Percentiles rank a stretch among this genome's conserved stretches.
Conservation (phyloP, 495 filamentous ascomycete species). For the Penicillium argentinense region DNA sequence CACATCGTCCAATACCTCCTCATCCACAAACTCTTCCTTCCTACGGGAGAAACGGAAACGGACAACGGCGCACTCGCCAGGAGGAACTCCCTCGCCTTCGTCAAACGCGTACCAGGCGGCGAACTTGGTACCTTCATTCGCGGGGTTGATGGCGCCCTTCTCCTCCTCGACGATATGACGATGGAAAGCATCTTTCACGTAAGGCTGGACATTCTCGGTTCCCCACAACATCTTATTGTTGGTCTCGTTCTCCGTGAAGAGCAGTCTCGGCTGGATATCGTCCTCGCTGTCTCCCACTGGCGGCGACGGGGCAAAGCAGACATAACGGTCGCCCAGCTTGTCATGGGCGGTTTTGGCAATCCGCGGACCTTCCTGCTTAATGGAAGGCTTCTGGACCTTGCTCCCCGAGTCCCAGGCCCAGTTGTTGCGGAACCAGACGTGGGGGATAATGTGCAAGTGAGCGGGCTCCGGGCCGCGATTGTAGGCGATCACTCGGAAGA, state of each 20-base stretch:
- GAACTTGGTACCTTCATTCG: constrained; percentile 78
- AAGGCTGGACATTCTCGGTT: constrained; percentile 73
- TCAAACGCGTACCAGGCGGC: constrained; percentile 92
- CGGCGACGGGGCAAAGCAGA: constrained; percentile 86
- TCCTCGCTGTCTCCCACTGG: constrained; percentile 72
- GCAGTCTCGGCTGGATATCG: constrained; percentile 76
- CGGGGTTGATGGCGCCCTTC: constrained; percentile 78
- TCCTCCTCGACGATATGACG: constrained; percentile 80
- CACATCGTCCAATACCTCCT: constrained; percentile 88
- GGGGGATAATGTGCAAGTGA: constrained; percentile 88
- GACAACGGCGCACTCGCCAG: constrained; percentile 92
- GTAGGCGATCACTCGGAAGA: constrained; percentile 95
- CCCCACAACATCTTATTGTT: constrained; percentile 77
- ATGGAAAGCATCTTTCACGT: constrained; percentile 96
- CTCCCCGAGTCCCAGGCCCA: constrained; percentile 88
- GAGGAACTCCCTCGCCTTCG: constrained; percentile 78
- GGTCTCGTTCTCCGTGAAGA: constrained; percentile 96
- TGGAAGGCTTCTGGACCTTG: constrained; percentile 69
- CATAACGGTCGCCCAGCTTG: constrained; percentile 77
- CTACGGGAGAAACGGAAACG: constrained; percentile 83
- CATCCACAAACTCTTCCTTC: constrained; percentile 75
- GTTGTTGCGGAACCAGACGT: constrained; percentile 96
- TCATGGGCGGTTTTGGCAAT: constrained; percentile 71
- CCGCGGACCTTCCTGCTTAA: constrained; percentile 62
- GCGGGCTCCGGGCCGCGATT: constrained; percentile 90